A percentile compares a stretch with the other conserved stretches of the same genome.
phyloP scores from a whole-genome alignment of 352 stramenopile species.

The Phytophthora palmivora region DNA sequence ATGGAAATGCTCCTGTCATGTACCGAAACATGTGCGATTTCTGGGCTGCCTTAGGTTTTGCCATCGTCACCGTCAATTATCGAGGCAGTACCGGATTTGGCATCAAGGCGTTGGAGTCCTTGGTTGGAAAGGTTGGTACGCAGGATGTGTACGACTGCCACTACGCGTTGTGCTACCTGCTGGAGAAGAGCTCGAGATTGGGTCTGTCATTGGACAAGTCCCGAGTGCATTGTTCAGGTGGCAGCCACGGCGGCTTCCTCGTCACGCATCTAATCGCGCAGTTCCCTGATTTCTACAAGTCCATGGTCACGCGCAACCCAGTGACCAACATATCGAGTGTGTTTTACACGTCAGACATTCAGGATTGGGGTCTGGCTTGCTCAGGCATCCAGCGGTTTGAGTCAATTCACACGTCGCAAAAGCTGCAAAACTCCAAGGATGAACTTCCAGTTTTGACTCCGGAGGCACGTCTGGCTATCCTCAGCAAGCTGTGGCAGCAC shows the following conservation, averaged over 20 bases:
- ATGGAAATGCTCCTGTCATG: constrained; percentile 86
- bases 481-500: constrained; percentile 89
- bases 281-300: constrained; percentile 95
- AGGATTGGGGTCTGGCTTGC: constrained; percentile 95
- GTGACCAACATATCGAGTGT: constrained; percentile 95
- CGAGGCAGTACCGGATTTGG: constrained; percentile 96
- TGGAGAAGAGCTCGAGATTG: constrained; percentile 59
- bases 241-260: constrained; percentile 96
- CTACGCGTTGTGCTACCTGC: constrained; percentile 71
- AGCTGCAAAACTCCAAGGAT: constrained; percentile 38
- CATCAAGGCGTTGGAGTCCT: constrained; percentile 85
- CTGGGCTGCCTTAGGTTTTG: constrained; percentile 90
- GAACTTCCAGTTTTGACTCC: constrained; percentile 45
- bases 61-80: constrained; percentile 96
- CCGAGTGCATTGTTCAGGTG: constrained; percentile 93
- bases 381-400: constrained; percentile 88
- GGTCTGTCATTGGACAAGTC: constrained; percentile 70
- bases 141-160: constrained; percentile 95
- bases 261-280: constrained; percentile 93
- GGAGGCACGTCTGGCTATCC: constrained; percentile 57
- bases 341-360: constrained; percentile 96
- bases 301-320: constrained; percentile 90
- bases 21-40: constrained; percentile 92
- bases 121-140: constrained; percentile 90
- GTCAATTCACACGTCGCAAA: constrained; percentile 77